Percentiles rank a stretch among this genome's conserved stretches.
phyloP scores from a whole-genome alignment of 1,284 basidiomycete species.

The Austroboletus novae-zelandiae region DNA sequence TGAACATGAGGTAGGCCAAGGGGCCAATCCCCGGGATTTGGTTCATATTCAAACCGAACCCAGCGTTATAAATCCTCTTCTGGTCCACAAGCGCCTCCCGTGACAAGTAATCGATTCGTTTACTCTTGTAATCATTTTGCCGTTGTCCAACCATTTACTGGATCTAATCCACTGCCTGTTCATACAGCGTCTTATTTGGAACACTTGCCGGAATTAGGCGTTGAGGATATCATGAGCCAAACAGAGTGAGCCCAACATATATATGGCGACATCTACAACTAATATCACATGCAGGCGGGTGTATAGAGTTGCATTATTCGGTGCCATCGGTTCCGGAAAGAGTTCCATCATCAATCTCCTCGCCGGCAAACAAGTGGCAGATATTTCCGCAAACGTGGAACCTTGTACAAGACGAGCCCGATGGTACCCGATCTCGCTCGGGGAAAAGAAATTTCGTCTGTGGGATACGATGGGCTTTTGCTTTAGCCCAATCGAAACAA shows the following conservation, averaged over 20 bases:
- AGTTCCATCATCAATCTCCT: slow-evolving; percentile 8
- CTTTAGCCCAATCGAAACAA: not conserved
- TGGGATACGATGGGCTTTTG: not conserved
- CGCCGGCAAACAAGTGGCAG: not conserved
- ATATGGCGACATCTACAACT: not conserved
- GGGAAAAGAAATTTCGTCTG: not conserved
- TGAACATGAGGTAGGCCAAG: slow-evolving; percentile 18
- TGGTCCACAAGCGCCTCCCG: not conserved
- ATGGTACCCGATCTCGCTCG: not conserved
- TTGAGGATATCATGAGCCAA: slow-evolving; percentile 5
- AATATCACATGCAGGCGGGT: slow-evolving; percentile 11
- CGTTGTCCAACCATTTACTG: not conserved
- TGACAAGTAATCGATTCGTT: not conserved
- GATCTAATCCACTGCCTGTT: not conserved
- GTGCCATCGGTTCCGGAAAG: not conserved
- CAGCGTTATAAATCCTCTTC: not conserved
- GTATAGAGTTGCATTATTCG: not conserved
- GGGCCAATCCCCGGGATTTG: not conserved
- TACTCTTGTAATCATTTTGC: slow-evolving; percentile 6
- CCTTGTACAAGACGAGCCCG: not conserved
- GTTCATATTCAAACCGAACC: slow-evolving; percentile 1
- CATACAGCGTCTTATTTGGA: slow-evolving; percentile 1
- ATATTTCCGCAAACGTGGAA: not conserved
- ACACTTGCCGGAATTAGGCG: not conserved
- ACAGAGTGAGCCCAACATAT: slow-evolving; percentile 16